Percentiles rank a stretch among this genome's conserved stretches.
Evolutionary conservation across 768 basidiomycete genomes (phyloP).

Genomic region (Floccularia luteovirens): DNA sequence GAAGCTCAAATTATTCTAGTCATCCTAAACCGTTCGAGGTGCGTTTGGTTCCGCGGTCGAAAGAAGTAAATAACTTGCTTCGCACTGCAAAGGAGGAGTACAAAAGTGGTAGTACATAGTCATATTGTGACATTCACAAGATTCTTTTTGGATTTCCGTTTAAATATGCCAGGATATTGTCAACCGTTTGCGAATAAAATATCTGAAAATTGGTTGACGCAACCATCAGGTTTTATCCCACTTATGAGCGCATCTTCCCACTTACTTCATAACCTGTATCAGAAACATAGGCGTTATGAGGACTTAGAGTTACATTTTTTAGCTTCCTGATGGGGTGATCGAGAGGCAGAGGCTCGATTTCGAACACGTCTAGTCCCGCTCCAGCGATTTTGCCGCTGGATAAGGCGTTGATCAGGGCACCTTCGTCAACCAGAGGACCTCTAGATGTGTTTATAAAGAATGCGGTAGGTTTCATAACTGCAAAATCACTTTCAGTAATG

Average conservation of each 20-base stretch:
- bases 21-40: constrained; percentile 16
- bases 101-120: background rate
- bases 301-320: constrained; percentile 50
- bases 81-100: constrained; percentile 7
- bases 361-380: constrained; percentile 61
- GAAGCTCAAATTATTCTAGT: constrained; percentile 6
- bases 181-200: constrained; percentile 47
- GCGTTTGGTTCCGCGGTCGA: constrained; percentile 11
- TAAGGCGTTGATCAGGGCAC: constrained; percentile 40
- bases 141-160: constrained; percentile 24
- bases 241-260: too few relatives aligned
- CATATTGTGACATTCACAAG: constrained; percentile 1
- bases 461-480: constrained; percentile 47
- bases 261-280: constrained; percentile 44
- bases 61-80: constrained; percentile 10
- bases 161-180: constrained; percentile 50
- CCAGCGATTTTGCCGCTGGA: constrained; percentile 41
- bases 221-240: too few relatives aligned
- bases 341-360: constrained; percentile 54
- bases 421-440: constrained; percentile 59
- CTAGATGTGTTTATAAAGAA: constrained; percentile 62
- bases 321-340: constrained; percentile 45
- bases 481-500: constrained; percentile 37
- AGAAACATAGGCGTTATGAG: constrained; percentile 53
- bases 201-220: constrained; percentile 17